A percentile compares a stretch with the other conserved stretches of the same genome.
These are phyloP conservation scores for Phytophthora podocarpi DNA, from an alignment of 352 stramenopile genomes.

Conservation along the genomic window DNA sequence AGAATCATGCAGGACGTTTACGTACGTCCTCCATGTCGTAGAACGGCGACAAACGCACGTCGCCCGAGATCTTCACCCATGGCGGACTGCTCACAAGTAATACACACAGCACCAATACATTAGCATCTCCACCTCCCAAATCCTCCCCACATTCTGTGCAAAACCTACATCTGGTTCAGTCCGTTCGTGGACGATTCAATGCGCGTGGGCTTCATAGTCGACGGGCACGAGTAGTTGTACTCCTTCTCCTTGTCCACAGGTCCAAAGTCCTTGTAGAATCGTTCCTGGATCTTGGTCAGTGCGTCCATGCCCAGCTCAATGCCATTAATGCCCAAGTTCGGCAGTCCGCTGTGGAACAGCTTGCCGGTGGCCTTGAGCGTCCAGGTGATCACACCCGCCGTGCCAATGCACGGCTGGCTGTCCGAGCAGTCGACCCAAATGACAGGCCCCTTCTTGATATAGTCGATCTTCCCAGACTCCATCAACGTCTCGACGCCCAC, in stretches of 20 bases:
- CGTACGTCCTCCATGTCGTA: constrained; percentile 90
- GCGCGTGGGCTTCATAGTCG: constrained; percentile 88
- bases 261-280: constrained; percentile 92
- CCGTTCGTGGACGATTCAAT: constrained; percentile 82
- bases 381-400: constrained; percentile 87
- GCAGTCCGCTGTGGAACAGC: constrained; percentile 92
- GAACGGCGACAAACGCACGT: constrained; percentile 92
- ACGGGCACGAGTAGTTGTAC: constrained; percentile 92
- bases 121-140: constrained; percentile 34
- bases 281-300: constrained; percentile 82
- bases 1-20: no score
- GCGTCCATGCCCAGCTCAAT: constrained; percentile 90
- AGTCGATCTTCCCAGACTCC: constrained; percentile 89
- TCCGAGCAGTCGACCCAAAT: constrained; percentile 94
- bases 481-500: constrained; percentile 91
- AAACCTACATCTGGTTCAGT: constrained; percentile 85
- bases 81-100: constrained; percentile 88
- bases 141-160: no score
- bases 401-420: constrained; percentile 93
- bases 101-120: no score
- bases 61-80: constrained; percentile 90
- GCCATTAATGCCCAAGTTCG: constrained; percentile 91
- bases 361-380: constrained; percentile 91
- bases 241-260: constrained; percentile 79
- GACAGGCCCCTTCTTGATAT: constrained; percentile 92